These are phyloP conservation scores for Spencermartinsiella ligniputridi DNA, from an alignment of 1,139 yeast genomes.

Conservation along the genomic window DNA sequence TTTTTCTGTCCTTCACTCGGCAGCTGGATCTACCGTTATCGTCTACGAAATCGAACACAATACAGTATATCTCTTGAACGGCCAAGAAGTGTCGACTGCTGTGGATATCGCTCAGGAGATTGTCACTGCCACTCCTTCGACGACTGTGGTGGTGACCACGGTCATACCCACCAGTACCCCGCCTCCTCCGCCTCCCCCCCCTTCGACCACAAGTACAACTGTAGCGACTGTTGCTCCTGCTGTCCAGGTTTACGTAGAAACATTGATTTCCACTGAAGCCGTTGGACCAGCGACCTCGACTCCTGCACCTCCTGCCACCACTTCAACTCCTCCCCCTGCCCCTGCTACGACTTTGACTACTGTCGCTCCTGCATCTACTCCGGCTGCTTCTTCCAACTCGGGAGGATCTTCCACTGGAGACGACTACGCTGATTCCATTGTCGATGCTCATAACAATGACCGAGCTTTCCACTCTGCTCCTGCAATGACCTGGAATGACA, in stretches of 20 bases:
- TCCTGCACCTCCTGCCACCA: constrained; percentile 8
- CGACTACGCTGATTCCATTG: constrained; percentile 24
- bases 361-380: constrained; percentile 3
- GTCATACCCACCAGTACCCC: neutral
- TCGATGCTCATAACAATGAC: constrained; percentile 61
- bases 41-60: constrained; percentile 24
- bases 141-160: neutral
- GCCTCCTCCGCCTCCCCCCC: constrained; percentile 4
- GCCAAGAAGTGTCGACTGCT: constrained; percentile 10
- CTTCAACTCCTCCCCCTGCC: constrained; percentile 7
- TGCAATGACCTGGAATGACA: constrained; percentile 58
- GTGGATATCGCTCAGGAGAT: constrained; percentile 11
- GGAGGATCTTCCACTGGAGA: neutral
- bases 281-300: constrained; percentile 4
- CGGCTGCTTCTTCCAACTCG: constrained; percentile 4
- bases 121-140: constrained; percentile 5
- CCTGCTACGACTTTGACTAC: constrained; percentile 7
- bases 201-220: constrained; percentile 1
- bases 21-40: constrained; percentile 22
- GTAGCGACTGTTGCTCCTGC: neutral
- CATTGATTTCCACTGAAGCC: constrained; percentile 1
- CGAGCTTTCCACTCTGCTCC: constrained; percentile 64
- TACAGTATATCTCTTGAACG: constrained; percentile 13
- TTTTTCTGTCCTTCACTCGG: constrained; percentile 11
- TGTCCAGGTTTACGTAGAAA: constrained; percentile 14